Conservation (phyloP, 495 filamentous ascomycete genomes). For the Penicillium cataractarum region DNA sequence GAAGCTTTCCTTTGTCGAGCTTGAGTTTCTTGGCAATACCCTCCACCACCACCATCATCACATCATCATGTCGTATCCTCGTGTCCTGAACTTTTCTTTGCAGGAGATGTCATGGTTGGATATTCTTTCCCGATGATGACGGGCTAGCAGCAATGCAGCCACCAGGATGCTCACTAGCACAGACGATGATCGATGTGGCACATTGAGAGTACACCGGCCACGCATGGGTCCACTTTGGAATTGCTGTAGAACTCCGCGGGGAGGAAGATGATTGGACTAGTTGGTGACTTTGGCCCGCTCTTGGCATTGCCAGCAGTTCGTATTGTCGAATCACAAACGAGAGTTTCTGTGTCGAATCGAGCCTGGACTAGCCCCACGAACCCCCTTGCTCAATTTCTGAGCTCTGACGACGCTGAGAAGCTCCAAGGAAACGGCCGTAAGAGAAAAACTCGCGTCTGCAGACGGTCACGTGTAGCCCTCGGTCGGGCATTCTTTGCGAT, state of each 20-base stretch:
- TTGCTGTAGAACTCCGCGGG: neutral
- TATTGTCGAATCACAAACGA: neutral
- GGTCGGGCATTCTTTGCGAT: neutral
- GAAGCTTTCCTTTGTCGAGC: neutral
- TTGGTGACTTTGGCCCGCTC: neutral
- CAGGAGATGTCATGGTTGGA: neutral
- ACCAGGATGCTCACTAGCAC: neutral
- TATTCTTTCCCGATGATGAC: neutral
- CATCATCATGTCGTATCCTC: neutral
- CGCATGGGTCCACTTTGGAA: neutral
- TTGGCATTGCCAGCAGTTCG: neutral
- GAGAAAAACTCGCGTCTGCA: neutral
- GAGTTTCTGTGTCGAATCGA: neutral
- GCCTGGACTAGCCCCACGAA: neutral
- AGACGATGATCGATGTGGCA: neutral
- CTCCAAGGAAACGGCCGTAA: neutral
- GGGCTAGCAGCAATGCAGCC: too few relatives aligned
- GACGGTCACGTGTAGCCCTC: neutral
- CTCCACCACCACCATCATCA: neutral
- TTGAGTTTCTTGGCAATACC: slow-evolving; percentile 1
- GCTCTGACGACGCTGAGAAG: too few relatives aligned
- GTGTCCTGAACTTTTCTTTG: neutral
- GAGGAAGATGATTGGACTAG: neutral
- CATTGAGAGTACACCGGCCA: neutral
- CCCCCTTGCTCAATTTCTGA: neutral